Evolutionary conservation across 768 basidiomycete species (phyloP).

Genomic region (Trametes villosa): DNA sequence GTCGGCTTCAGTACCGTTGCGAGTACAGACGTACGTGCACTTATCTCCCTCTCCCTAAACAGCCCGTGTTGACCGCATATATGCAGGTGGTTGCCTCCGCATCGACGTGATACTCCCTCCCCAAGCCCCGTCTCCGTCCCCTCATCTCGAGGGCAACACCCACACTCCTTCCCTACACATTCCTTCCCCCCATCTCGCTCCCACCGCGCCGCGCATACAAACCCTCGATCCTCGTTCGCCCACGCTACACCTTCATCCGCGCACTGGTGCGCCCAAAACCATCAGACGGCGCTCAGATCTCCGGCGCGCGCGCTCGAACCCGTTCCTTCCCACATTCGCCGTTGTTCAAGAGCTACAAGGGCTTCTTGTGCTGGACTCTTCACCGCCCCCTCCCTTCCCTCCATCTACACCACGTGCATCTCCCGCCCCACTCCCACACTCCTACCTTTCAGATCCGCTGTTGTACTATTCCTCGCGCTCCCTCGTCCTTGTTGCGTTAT

Average conservation of each 20-base stretch:
- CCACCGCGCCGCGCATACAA: neutral
- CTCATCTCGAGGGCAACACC: no score
- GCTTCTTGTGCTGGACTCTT: neutral
- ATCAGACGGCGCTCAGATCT: neutral
- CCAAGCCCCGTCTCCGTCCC: no score
- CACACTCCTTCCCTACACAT: neutral
- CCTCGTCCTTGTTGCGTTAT: no score
- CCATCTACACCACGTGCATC: neutral
- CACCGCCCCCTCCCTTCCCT: neutral
- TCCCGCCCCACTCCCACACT: neutral
- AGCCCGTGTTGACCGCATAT: neutral
- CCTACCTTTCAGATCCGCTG: neutral
- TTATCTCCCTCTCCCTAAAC: neutral
- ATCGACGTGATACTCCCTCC: neutral
- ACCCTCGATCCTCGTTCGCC: neutral
- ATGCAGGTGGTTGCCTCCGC: neutral
- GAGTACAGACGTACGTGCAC: conserved; percentile 1
- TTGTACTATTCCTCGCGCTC: no score
- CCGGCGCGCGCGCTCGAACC: neutral
- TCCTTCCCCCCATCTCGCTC: neutral
- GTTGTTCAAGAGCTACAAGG: no score
- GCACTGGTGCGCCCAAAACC: conserved; percentile 9
- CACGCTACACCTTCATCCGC: neutral
- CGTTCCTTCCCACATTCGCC: neutral
- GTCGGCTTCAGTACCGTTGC: conserved; percentile 5